Evolutionary conservation across 768 basidiomycete genomes (phyloP).

Genomic region (Rhizopogon sp.): DNA sequence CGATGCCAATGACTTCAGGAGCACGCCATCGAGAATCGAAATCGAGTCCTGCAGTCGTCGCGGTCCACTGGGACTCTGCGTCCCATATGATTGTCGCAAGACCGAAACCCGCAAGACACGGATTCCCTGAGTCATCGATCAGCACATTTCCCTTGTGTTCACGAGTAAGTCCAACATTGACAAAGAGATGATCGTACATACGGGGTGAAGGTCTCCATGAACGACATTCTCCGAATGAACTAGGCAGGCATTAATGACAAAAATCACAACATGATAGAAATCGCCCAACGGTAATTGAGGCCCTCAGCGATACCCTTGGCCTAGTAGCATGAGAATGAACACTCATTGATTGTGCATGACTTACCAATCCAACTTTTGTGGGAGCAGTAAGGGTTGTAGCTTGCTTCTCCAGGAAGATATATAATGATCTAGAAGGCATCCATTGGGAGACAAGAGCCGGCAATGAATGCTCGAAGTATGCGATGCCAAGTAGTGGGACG

Average conservation of each 20-base stretch:
- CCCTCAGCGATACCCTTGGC: slow-evolving; percentile 8
- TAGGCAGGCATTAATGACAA: too few species aligned
- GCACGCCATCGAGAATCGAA: slow-evolving; percentile 42
- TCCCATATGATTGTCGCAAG: slow-evolving; percentile 34
- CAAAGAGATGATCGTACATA: slow-evolving; percentile 3
- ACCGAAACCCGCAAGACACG: slow-evolving; percentile 40
- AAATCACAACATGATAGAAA: background rate
- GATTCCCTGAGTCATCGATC: slow-evolving; percentile 19
- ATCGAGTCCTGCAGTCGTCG: slow-evolving; percentile 24
- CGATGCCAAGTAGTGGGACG: slow-evolving; percentile 10
- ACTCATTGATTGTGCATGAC: background rate
- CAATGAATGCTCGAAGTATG: background rate
- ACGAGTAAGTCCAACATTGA: background rate
- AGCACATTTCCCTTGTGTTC: slow-evolving; percentile 12
- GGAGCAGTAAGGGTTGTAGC: too few species aligned
- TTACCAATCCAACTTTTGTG: background rate
- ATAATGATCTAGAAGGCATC: too few species aligned
- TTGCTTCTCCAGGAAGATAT: too few species aligned
- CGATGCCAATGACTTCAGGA: slow-evolving; percentile 27
- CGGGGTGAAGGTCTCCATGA: slow-evolving; percentile 12
- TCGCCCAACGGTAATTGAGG: slow-evolving; percentile 7
- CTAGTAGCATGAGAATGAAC: background rate
- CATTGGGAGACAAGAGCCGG: too few species aligned
- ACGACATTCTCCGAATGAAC: background rate
- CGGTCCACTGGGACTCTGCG: slow-evolving; percentile 14